Percentiles rank a stretch among this genome's conserved stretches.
These are phyloP conservation scores for Microcyclospora pomicola DNA, from an alignment of 2,329 filamentous ascomycete genomes.

Conservation along the genomic window DNA sequence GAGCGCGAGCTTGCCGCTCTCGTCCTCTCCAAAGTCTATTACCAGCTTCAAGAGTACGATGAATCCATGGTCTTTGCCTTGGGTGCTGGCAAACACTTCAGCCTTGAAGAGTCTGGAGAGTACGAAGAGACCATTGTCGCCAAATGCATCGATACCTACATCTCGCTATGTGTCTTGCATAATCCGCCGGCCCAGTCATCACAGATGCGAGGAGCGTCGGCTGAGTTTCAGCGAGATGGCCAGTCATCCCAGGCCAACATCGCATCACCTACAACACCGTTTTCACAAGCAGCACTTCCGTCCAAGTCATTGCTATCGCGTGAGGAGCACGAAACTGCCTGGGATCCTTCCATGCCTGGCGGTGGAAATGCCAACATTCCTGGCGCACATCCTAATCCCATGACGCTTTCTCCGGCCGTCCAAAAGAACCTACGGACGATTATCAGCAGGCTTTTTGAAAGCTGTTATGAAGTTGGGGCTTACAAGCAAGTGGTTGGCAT, in stretches of 20 bases:
- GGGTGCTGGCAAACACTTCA: constrained; percentile 86
- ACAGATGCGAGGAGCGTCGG: constrained; percentile 38
- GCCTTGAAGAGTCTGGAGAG: constrained; percentile 78
- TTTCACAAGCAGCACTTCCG: constrained; percentile 83
- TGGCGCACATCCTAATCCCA: constrained; percentile 41
- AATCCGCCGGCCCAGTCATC: constrained; percentile 38
- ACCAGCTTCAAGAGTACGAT: constrained; percentile 96
- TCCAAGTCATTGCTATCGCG: constrained; percentile 92
- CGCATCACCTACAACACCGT: constrained; percentile 82
- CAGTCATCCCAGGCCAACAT: constrained; percentile 64
- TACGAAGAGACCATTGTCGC: constrained; percentile 98
- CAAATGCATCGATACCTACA: constrained; percentile 96
- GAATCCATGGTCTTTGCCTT: constrained; percentile 98
- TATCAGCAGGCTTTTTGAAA: constrained; percentile 82
- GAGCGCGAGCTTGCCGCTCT: constrained; percentile 88
- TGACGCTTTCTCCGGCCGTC: constrained; percentile 59
- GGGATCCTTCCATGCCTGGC: constrained; percentile 41
- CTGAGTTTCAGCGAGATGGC: constrained; percentile 45
- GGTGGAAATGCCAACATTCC: constrained; percentile 42
- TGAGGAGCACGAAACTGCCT: constrained; percentile 46
- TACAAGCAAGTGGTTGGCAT: constrained; percentile 96
- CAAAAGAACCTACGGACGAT: constrained; percentile 69
- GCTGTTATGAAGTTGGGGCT: constrained; percentile 69
- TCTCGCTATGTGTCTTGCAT: constrained; percentile 56
- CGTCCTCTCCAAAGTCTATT: constrained; percentile 95